Percentiles rank a stretch among this genome's conserved stretches.
Evolutionary conservation across 2,329 filamentous ascomycete genomes (phyloP).

Genomic region (Parafenestella ontariensis): DNA sequence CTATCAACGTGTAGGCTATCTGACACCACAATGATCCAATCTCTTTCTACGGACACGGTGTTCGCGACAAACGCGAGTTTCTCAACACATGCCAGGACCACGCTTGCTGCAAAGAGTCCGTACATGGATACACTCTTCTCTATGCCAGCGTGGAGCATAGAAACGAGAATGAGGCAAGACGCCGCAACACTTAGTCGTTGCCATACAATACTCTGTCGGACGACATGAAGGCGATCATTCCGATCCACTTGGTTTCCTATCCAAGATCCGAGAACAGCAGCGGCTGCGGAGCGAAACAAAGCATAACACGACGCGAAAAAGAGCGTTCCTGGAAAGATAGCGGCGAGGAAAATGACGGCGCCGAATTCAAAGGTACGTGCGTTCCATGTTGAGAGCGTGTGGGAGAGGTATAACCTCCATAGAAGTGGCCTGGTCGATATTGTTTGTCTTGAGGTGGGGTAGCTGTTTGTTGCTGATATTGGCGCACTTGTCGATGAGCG

Average conservation of each 20-base stretch:
- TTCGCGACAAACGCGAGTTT: constrained; percentile 72
- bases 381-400: constrained; percentile 59
- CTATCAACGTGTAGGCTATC: constrained; percentile 39
- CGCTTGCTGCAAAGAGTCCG: constrained; percentile 41
- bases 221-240: constrained; percentile 49
- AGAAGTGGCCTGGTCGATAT: constrained; percentile 26
- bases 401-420: constrained; percentile 53
- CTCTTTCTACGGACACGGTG: constrained; percentile 71
- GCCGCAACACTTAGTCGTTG: constrained; percentile 43
- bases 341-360: constrained; percentile 57
- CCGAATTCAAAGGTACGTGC: constrained; percentile 58
- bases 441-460: constrained; percentile 9
- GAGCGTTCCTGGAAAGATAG: constrained; percentile 61
- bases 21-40: constrained; percentile 69
- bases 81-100: constrained; percentile 70
- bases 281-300: constrained; percentile 64
- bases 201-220: constrained; percentile 52
- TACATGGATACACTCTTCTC: constrained; percentile 32
- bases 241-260: constrained; percentile 68
- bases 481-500: constrained; percentile 8
- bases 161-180: constrained; percentile 40
- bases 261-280: constrained; percentile 64
- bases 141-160: constrained; percentile 18
- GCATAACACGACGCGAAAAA: constrained; percentile 75
- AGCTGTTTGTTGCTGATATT: not conserved